Base-by-base conservation (phyloP, 202 grass and related monocot species). In the Thinopyrum obtusiflorum region DNA sequence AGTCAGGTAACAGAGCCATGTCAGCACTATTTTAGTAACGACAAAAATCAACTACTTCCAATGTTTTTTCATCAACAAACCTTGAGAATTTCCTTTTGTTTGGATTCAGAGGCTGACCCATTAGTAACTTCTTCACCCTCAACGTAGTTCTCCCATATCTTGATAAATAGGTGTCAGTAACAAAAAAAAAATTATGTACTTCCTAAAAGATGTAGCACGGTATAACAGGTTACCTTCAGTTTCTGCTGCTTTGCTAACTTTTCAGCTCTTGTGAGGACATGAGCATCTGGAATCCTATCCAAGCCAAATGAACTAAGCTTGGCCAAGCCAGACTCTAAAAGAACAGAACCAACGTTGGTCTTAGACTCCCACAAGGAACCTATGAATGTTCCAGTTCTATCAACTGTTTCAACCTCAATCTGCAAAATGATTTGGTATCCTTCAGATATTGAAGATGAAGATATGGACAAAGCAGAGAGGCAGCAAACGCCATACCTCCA, bases 121-220 rank as follows among this genome's bases (percentile, higher is more conserved):
- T 99, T 97, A 29, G 92, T 79, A 81, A 89, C 81, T 84, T 94
- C 89, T 85, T 99, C 86, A 74, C 93, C 94, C 82, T 99, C 97
- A 2, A 97, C 85, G 15, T 93, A 94, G 53, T 97, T 99, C 86
- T 99, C 97, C 97, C 97, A 99, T 46, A 99, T 99, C 93, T 97
- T 67, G 4, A 42, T n/a, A 49, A 83, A 78, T 15, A 84, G 18
- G 29, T 31, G 31, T 88, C 61, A 49, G 80, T 67, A 65, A 33
- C 61, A 14, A 9, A 63, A 67, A 74, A 28, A 29, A 28, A 14
- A 32, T 74, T 15, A 55, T 9, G 65, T 70, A 85, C 18, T 69
- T 10, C 55, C 20, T 4, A 59, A 49, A 27, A 7, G 12, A 68
- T 69, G 18, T 57, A 51, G 20, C 20, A 59, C 18, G 7, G 55